Percentiles rank a stretch among this genome's conserved stretches.
These are phyloP conservation scores for Aspergillus sp. DNA, from an alignment of 2,329 filamentous ascomycete genomes.

Conservation along the genomic window DNA sequence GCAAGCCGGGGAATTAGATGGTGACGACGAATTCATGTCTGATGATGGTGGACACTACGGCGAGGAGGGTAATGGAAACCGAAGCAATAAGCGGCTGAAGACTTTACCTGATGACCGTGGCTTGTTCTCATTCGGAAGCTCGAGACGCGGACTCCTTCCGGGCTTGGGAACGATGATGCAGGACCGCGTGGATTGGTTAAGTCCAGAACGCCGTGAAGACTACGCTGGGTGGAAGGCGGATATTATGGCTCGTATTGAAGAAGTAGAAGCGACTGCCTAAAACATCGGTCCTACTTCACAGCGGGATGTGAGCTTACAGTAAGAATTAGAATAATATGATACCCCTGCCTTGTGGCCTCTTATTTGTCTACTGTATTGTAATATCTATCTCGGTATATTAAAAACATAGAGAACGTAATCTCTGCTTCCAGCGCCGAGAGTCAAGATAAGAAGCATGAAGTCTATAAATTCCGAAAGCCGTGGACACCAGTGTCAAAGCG, in stretches of 20 bases:
- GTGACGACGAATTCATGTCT: conserved; percentile 33
- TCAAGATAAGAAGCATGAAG: not conserved
- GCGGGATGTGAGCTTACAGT: not conserved
- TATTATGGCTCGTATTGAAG: conserved; percentile 40
- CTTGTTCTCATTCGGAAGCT: conserved; percentile 15
- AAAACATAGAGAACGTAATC: conserved; percentile 3
- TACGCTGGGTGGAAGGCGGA: conserved; percentile 45
- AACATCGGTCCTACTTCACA: not conserved
- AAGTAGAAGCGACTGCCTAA: conserved; percentile 26
- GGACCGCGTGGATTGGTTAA: conserved; percentile 48
- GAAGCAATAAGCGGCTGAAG: conserved; percentile 27
- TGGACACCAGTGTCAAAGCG: not conserved
- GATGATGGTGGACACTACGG: conserved; percentile 38
- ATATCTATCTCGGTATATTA: conserved; percentile 1
- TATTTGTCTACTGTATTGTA: not conserved
- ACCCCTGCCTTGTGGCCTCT: conserved; percentile 5
- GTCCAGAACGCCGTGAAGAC: conserved; percentile 43
- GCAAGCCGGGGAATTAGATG: conserved; percentile 35
- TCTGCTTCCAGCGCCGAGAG: conserved; percentile 14
- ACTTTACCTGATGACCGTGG: conserved; percentile 12
- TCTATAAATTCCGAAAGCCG: conserved; percentile 13
- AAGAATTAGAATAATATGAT: conserved; percentile 6
- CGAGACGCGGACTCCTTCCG: conserved; percentile 41
- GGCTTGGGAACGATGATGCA: conserved; percentile 54
- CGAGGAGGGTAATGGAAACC: conserved; percentile 31